Evolutionary conservation across 2,329 filamentous ascomycete species (phyloP).

Genomic region (Aspergillus pseudotamarii): DNA sequence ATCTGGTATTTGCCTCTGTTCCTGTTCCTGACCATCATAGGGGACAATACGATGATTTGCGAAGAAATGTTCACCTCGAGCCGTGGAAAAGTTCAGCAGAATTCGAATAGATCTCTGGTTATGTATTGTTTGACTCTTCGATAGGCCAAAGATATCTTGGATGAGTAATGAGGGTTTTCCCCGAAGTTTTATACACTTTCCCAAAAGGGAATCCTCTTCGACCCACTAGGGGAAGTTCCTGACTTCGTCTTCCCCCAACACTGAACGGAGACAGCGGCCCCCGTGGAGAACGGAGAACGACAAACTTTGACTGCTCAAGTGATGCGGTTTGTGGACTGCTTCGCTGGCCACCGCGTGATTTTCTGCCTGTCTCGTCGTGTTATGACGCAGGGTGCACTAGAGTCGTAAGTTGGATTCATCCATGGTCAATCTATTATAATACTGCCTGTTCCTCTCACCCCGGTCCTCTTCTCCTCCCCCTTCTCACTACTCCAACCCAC

Average conservation of each 20-base stretch:
- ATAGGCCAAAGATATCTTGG: neutral
- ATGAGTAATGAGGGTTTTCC: neutral
- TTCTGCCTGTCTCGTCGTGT: neutral
- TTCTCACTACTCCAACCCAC: slow-evolving; percentile 1
- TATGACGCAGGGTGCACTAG: slow-evolving; percentile 1
- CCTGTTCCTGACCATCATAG: neutral
- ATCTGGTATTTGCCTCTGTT: neutral
- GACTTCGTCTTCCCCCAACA: neutral
- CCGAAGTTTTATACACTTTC: neutral
- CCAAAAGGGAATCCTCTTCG: neutral
- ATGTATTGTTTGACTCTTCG: neutral
- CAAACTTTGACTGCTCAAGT: slow-evolving; percentile 4
- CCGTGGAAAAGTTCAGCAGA: neutral
- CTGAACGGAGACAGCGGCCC: neutral
- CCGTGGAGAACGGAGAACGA: slow-evolving; percentile 1
- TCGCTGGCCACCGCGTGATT: slow-evolving; percentile 5
- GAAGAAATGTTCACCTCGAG: neutral
- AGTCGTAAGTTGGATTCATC: neutral
- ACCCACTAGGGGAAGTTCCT: neutral
- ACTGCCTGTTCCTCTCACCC: slow-evolving; percentile 5
- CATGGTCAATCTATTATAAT: neutral
- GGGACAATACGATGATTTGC: neutral
- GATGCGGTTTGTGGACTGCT: neutral
- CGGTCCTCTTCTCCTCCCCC: neutral
- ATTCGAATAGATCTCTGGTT: neutral